Evolutionary conservation across 2,329 filamentous ascomycete species (phyloP).

Genomic region (Dryadomyces quercivorus): DNA sequence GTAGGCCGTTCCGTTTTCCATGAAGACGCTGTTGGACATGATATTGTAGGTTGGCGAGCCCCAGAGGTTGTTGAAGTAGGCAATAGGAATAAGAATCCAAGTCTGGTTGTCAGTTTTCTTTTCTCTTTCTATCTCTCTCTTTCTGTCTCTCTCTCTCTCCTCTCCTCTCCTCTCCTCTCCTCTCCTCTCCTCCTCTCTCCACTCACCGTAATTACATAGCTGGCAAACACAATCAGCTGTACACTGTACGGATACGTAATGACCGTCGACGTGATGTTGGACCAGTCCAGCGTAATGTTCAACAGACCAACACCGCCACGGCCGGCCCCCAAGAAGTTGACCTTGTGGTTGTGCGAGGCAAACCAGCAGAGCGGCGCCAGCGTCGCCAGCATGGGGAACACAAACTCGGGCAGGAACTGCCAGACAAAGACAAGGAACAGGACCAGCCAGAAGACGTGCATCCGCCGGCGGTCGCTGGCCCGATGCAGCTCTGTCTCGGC

Average conservation of each 20-base stretch:
- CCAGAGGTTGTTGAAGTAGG: slow-evolving; percentile 13
- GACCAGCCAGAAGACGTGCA: slow-evolving; percentile 9
- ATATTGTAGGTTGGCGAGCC: slow-evolving; percentile 12
- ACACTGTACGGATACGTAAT: slow-evolving; percentile 13
- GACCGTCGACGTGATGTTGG: slow-evolving; percentile 13
- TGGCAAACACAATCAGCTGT: slow-evolving; percentile 12
- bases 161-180: neutral
- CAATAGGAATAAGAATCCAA: slow-evolving; percentile 13
- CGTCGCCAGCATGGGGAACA: slow-evolving; percentile 11
- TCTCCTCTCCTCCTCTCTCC: neutral
- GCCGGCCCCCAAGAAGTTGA: slow-evolving; percentile 13
- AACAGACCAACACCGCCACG: slow-evolving; percentile 11
- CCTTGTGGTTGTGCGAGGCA: slow-evolving; percentile 11
- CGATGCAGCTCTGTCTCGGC: slow-evolving; percentile 2
- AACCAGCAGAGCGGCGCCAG: slow-evolving; percentile 15
- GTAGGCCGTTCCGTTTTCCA: slow-evolving; percentile 11
- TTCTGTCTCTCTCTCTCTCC: neutral
- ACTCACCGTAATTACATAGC: slow-evolving; percentile 9
- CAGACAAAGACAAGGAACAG: slow-evolving; percentile 8
- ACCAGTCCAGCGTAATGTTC: slow-evolving; percentile 13
- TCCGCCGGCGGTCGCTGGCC: neutral
- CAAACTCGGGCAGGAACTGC: slow-evolving; percentile 13
- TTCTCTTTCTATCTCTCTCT: neutral
- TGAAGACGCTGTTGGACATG: slow-evolving; percentile 11
- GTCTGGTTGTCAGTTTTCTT: slow-evolving; percentile 4